Evolutionary conservation across 768 basidiomycete species (phyloP).

Genomic region (Mycena galopus): DNA sequence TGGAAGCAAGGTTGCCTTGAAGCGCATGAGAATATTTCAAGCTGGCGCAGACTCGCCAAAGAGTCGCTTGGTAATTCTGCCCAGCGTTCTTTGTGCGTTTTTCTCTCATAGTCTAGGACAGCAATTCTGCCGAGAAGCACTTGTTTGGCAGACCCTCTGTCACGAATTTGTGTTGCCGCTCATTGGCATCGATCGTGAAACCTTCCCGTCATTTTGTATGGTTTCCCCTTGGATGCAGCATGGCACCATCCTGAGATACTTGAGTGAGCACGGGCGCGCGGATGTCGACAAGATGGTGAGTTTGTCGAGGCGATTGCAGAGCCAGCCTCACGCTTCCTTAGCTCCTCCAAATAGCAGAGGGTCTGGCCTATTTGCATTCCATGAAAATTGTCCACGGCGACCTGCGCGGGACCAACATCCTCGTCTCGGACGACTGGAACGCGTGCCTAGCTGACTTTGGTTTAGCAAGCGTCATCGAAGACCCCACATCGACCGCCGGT

Average conservation of each 20-base stretch:
- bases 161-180: background rate
- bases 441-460: background rate
- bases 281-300: conserved; percentile 35
- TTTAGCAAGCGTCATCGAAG: background rate
- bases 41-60: background rate
- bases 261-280: conserved; percentile 31
- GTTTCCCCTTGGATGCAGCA: conserved; percentile 46
- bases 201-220: conserved; percentile 42
- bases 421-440: background rate
- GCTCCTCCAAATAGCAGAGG: conserved; percentile 3
- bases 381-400: conserved; percentile 11
- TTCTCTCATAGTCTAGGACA: background rate
- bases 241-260: conserved; percentile 40
- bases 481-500: background rate
- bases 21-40: conserved; percentile 1
- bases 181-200: background rate
- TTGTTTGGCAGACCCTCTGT: background rate
- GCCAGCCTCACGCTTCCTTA: background rate
- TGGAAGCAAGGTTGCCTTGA: background rate
- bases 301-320: background rate
- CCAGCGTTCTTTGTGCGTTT: background rate
- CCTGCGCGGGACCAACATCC: conserved; percentile 5
- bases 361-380: background rate
- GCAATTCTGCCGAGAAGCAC: background rate
- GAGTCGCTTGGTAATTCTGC: background rate